phyloP scores from a whole-genome alignment of 1,284 basidiomycete species.

The Cutaneotrichosporon mucoides region DNA sequence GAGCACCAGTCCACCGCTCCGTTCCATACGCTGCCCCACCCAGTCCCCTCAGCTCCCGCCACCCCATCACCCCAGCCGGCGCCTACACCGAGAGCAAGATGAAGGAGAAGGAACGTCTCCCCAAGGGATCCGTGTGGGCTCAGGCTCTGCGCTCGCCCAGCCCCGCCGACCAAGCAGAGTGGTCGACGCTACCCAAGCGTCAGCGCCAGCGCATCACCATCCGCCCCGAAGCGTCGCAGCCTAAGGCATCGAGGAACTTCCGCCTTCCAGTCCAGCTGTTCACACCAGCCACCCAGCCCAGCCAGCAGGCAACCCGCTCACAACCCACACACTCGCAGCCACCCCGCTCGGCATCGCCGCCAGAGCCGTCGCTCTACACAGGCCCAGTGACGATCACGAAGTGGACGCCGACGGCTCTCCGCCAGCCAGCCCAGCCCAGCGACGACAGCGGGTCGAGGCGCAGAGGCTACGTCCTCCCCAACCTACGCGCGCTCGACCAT shows the following conservation, averaged over 20 bases:
- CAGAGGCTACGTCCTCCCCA: neutral
- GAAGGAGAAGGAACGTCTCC: neutral
- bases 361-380: neutral
- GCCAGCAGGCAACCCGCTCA: neutral
- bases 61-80: neutral
- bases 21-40: too few relatives aligned
- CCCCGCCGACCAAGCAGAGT: constrained; percentile 1
- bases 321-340: neutral
- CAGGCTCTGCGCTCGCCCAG: neutral
- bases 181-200: constrained; percentile 2
- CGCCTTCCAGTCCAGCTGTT: neutral
- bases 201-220: neutral
- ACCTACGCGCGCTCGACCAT: constrained; percentile 7
- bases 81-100: neutral
- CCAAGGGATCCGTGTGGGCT: neutral
- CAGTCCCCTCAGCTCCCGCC: neutral
- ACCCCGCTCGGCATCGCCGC: neutral
- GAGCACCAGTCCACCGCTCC: too few relatives aligned
- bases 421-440: neutral
- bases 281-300: neutral
- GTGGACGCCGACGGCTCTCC: constrained; percentile 7
- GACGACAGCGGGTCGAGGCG: neutral
- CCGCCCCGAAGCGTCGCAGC: neutral
- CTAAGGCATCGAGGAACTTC: constrained; percentile 1
- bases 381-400: constrained; percentile 1